Evolutionary conservation across 1,284 basidiomycete species (phyloP), one percentile per base, ranked within the genome.

Genomic region (Cronartium quercuum): DNA sequence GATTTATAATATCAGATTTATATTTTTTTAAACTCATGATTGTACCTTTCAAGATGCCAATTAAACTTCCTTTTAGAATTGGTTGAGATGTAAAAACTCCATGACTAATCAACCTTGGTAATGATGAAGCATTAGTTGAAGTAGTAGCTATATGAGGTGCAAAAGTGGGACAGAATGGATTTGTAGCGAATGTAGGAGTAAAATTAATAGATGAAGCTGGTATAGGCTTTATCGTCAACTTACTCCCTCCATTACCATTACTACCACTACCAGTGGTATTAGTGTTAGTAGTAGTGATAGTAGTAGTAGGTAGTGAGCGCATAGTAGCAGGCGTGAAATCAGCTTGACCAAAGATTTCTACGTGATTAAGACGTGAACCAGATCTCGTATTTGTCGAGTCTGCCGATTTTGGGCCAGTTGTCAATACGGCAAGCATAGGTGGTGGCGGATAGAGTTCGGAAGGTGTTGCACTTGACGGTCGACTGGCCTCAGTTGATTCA

Each of bases 161-260:
- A 1, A 86, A 82, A 10, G 87, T 86, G 0, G 88, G 87, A 85
- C 82, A 24, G 86, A 85, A 0, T 85, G 85, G 78, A 85, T 88
- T 0, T 87, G 87, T 0, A 71, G 79, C 61, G 55, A 77, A 71
- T 71, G 78, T 77, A 55, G 78, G 68, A 40, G 38, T 1, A 77
- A 78, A 24, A 77, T 77, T 44, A 58, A 65, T 74, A 61, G 77
- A 58, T 34, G 71, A 64, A 1, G 68, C 60, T 10, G 42, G 42
- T 21, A 71, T 71, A 18, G 68, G 24, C 41, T 71, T 71, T 34
- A 71, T 64, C 13, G 44, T 51, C 42, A 71, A 37, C 34, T 64
- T 71, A 2, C 29, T 29, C 29, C 29, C 29, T 29, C 29, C 29
- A 29, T 29, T 29, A 29, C 29, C 29, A 29, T 29, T 76, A 60